Evolutionary conservation across 2,329 filamentous ascomycete species (phyloP), one percentile per base, ranked within the genome.

Genomic region (Fusarium sterilihyphosum): DNA sequence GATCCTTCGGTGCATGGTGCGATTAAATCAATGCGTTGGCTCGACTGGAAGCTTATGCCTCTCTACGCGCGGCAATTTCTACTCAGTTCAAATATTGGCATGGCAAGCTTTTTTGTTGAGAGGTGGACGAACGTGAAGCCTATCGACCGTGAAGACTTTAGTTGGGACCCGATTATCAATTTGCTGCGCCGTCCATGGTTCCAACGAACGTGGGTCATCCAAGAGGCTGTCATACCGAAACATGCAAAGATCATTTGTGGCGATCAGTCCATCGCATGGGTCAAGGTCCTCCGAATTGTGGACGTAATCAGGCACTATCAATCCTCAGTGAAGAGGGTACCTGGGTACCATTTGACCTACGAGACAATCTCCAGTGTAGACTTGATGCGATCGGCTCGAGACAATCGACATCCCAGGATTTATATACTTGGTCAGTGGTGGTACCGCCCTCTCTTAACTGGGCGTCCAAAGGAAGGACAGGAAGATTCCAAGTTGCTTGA

Each of bases 391-490:
- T 38, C 5, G 0, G 43, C 56, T 29, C 33, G 56, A n/a, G n/a
- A n/a, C n/a, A n/a, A n/a, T 0, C 41, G 56, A 0, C 56, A 59
- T 18, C n/a, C 41, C 2, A 37, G 6, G 2, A 37, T 59, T 0
- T 18, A 54, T 14, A 29, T 18, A 5, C 8, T 54, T 3, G 24
- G 17, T 0, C 33, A 49, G 8, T 4, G 5, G 8, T 29, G 3
- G 11, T 59, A 50, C 5, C 41, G 31, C 0, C 41, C 16, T 1
- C 4, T 37, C 8, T 6, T 50, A 2, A 18, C 31, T 0, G 8
- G 41, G 0, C 44, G 1, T 0, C 20, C 18, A 6, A 37, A 18
- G 0, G 8, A 29, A 0, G 31, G 12, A 1, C 31, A 50, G 1
- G 11, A 5, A 2, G 31, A 6, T 2, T 37, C 41, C 1, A 47